phyloP scores from a whole-genome alignment of 805 yeast genomes.

The Lipomyces kockii region DNA sequence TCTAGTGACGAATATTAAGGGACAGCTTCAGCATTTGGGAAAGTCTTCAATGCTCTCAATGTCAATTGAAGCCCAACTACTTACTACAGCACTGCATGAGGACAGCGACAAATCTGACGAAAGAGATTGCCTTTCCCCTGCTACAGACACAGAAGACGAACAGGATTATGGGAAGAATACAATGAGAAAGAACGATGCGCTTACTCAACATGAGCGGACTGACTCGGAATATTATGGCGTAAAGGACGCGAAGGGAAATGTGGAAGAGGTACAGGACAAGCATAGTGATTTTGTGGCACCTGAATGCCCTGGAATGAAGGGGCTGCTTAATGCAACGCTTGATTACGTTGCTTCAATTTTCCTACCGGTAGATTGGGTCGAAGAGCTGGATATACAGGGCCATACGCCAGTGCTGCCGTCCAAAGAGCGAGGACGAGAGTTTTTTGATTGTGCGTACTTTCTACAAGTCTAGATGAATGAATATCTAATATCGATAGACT shows the following conservation, averaged over 20 bases:
- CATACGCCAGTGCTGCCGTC: constrained; percentile 6
- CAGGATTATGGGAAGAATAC: not conserved
- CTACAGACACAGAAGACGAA: not conserved
- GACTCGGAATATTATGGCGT: not conserved
- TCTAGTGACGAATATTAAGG: constrained; percentile 17
- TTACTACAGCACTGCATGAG: constrained; percentile 14
- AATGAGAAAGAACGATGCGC: not conserved
- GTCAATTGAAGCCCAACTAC: constrained; percentile 27
- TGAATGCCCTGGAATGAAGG: constrained; percentile 10
- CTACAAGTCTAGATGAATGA: not conserved
- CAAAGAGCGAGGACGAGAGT: not conserved
- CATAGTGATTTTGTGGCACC: not conserved
- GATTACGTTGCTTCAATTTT: constrained; percentile 26
- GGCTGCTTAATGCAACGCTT: constrained; percentile 16
- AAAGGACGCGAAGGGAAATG: not conserved
- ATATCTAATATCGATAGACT: constrained; percentile 7
- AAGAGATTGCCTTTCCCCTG: not conserved
- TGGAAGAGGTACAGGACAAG: not conserved
- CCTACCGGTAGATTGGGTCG: constrained; percentile 20
- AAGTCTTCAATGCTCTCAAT: constrained; percentile 29
- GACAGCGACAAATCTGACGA: not conserved
- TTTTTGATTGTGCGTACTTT: constrained; percentile 18
- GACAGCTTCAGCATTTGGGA: constrained; percentile 24
- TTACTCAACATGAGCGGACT: not conserved
- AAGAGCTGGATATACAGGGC: constrained; percentile 10